These are phyloP conservation scores for Amphirosellinia nigrospora DNA, from an alignment of 495 filamentous ascomycete genomes.

Conservation along the genomic window DNA sequence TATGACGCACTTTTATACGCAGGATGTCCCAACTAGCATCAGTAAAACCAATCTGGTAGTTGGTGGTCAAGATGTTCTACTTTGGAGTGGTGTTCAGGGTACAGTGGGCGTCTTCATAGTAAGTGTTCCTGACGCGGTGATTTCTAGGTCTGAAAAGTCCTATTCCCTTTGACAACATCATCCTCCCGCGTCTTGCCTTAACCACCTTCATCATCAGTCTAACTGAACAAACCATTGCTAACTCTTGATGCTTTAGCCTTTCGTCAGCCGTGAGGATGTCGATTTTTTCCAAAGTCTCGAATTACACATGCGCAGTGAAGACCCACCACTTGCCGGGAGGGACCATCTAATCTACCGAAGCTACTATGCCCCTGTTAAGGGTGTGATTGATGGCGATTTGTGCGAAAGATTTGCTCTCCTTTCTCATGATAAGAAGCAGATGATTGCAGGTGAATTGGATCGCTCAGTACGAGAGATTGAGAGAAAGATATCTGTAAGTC, in stretches of 20 bases:
- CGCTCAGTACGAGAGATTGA: slow-evolving; percentile 90
- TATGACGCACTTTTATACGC: slow-evolving; percentile 85
- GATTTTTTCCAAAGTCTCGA: slow-evolving; percentile 97
- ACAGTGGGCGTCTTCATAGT: slow-evolving; percentile 85
- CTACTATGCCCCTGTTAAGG: slow-evolving; percentile 98
- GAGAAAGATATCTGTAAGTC: slow-evolving; percentile 87
- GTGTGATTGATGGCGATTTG: slow-evolving; percentile 96
- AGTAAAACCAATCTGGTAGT: slow-evolving; percentile 89
- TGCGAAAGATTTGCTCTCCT: slow-evolving; percentile 89
- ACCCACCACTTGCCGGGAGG: slow-evolving; percentile 84
- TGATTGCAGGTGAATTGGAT: slow-evolving; percentile 92
- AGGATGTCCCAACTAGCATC: slow-evolving; percentile 90
- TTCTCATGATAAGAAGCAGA: slow-evolving; percentile 84
- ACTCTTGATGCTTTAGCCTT: slow-evolving; percentile 56
- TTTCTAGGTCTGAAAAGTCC: background rate
- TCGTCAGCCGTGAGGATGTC: slow-evolving; percentile 87
- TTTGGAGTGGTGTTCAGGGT: slow-evolving; percentile 94
- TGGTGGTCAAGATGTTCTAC: slow-evolving; percentile 86
- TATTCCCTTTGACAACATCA: background rate
- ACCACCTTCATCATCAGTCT: background rate
- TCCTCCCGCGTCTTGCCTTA: background rate
- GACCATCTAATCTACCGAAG: slow-evolving; percentile 94
- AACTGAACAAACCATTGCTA: background rate
- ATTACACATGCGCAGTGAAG: slow-evolving; percentile 80
- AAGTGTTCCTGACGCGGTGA: background rate